Conservation (phyloP, 805 yeast species). For the Wickerhamiella alocasiicola region DNA sequence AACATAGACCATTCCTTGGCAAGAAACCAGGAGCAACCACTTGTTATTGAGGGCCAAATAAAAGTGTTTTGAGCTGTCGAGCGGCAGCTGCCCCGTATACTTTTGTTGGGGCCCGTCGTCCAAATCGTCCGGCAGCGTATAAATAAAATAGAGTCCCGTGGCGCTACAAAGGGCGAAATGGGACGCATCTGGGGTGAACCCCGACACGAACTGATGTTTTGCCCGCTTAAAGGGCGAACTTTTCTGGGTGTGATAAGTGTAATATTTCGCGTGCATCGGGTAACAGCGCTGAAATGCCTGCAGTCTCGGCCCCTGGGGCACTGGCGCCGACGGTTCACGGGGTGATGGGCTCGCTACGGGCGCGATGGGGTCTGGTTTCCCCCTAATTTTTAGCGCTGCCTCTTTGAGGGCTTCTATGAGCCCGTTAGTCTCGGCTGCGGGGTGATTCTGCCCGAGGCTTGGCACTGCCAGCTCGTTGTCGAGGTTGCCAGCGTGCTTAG, state of each 20-base stretch:
- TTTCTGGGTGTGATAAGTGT: constrained; percentile 1
- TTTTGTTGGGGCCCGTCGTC: constrained; percentile 41
- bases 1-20: constrained; percentile 58
- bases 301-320: constrained; percentile 4
- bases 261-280: constrained; percentile 6
- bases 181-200: constrained; percentile 51
- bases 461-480: not conserved
- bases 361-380: not conserved
- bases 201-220: constrained; percentile 33
- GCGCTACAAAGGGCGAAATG: constrained; percentile 55
- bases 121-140: constrained; percentile 36
- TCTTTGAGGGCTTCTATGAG: not conserved
- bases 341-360: not conserved
- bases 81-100: constrained; percentile 52
- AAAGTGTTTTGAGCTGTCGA: constrained; percentile 5
- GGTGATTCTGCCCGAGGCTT: not conserved
- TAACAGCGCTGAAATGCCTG: constrained; percentile 5
- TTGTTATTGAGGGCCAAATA: constrained; percentile 37
- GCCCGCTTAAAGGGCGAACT: constrained; percentile 2
- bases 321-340: not conserved
- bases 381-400: not conserved
- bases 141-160: constrained; percentile 57
- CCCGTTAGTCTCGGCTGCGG: not conserved
- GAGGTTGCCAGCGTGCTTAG: not conserved
- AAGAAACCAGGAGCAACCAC: constrained; percentile 55